Evolutionary conservation across 257 asterid species (phyloP), one percentile per base, ranked within the genome.

Genomic region (Solanum corneliomulleri): DNA sequence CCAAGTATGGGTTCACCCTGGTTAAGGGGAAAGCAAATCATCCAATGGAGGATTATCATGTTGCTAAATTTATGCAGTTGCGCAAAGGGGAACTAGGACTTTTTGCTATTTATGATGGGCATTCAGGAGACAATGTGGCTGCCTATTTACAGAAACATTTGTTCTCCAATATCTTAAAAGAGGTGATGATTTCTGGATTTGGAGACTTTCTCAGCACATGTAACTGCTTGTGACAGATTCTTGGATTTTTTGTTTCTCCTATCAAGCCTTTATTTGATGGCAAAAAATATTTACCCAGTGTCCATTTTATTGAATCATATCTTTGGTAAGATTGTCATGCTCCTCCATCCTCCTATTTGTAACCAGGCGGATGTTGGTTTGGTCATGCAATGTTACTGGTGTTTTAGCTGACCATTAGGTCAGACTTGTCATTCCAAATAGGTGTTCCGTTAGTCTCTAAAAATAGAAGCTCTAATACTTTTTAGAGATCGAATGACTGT

Each of bases 11-110:
- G 58, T 95, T 92, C 91, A 92, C 94, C 88, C 92, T 97, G 64
- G 90, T 92, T 42, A 97, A 97, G 91, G 99, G 98, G 84, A 95
- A 92, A 87, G 99, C 98, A 20, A 95, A 86, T 90, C 99, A 96
- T 91, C 99, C 99, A 5, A 96, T 96, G 99, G 99, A 96, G 93
- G 99, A 96, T 91, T 96, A 88, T 92, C 96, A 96, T 89, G 99
- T 96, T 76, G 97, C 99, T 58, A 96, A 95, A 87, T 96, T 95
- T 82, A 94, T 92, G 41, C 93, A 93, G 90, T 42, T 86, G 45
- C 87, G 70, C 33, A 62, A 62, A 91, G 25, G 94, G 94, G 98
- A 94, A 89, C 92, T 95, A 12, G 99, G 99, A 20, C 93, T 96
- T 37, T 96, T 96, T 87, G 99, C 98, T 75, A 94, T 96, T 89